These are phyloP conservation scores for Seiridium unicorne DNA, from an alignment of 2,329 filamentous ascomycete genomes.

Conservation along the genomic window DNA sequence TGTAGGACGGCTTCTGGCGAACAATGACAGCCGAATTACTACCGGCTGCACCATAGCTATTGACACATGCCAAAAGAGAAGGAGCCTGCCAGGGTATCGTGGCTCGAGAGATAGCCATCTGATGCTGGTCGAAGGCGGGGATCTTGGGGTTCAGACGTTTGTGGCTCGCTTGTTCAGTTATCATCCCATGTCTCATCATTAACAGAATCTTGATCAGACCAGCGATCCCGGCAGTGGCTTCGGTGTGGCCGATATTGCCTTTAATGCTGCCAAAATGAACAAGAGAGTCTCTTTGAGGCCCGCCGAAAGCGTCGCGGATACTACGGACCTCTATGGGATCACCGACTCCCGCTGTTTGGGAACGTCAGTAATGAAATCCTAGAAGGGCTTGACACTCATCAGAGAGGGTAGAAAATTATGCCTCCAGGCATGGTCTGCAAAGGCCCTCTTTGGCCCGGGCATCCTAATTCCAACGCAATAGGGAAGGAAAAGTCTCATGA, in stretches of 20 bases:
- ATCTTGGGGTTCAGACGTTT: conserved; percentile 7
- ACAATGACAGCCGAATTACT: conserved; percentile 15
- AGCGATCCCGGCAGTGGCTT: conserved; percentile 15
- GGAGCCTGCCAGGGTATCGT: not conserved
- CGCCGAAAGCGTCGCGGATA: conserved; percentile 7
- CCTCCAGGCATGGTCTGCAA: too few species aligned
- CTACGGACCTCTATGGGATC: conserved; percentile 27
- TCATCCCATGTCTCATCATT: conserved; percentile 12
- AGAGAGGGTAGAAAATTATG: too few species aligned
- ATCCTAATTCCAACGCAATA: too few species aligned
- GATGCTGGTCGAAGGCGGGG: not conserved
- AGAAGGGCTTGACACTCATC: too few species aligned
- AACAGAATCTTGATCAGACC: conserved; percentile 17
- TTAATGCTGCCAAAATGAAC: conserved; percentile 24
- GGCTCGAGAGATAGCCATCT: not conserved
- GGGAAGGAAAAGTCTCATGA: too few species aligned
- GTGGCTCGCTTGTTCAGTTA: conserved; percentile 14
- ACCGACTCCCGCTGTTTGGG: conserved; percentile 19
- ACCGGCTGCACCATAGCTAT: conserved; percentile 18
- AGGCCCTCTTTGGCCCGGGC: too few species aligned
- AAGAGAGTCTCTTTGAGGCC: not conserved
- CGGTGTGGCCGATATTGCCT: conserved; percentile 17
- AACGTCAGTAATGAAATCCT: too few species aligned
- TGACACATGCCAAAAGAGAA: not conserved
- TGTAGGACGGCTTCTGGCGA: conserved; percentile 1